Evolutionary conservation across 495 filamentous ascomycete species (phyloP).

Genomic region (Penicillium herquei): DNA sequence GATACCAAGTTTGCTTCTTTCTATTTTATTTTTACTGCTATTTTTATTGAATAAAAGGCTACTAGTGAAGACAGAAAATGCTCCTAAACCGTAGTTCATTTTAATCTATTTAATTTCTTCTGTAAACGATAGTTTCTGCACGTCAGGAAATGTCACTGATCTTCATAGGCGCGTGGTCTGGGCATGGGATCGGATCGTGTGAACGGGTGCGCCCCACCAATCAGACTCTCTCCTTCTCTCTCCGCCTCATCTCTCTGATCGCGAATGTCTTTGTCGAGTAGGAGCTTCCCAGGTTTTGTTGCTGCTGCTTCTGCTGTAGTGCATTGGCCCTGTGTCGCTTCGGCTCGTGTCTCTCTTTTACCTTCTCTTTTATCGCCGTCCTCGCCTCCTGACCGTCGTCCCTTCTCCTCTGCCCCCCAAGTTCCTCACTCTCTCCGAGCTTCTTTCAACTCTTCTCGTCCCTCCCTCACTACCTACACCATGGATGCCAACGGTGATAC

Average conservation of each 20-base stretch:
- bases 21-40: too few relatives aligned
- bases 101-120: neutral
- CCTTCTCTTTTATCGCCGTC: neutral
- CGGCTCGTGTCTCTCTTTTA: conserved; percentile 1
- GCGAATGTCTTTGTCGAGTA: conserved; percentile 20
- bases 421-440: conserved; percentile 4
- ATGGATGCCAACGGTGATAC: conserved; percentile 56
- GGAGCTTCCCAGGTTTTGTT: conserved; percentile 7
- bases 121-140: neutral
- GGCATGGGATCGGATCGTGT: conserved; percentile 21
- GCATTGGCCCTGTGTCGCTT: conserved; percentile 8
- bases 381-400: neutral
- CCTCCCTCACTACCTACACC: conserved; percentile 13
- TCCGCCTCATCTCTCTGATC: conserved; percentile 15
- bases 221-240: conserved; percentile 9
- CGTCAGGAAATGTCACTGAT: neutral
- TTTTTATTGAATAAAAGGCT: too few relatives aligned
- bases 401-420: conserved; percentile 1
- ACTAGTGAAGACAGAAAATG: too few relatives aligned
- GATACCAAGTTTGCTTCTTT: too few relatives aligned
- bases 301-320: conserved; percentile 7
- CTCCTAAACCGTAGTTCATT: neutral
- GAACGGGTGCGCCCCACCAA: conserved; percentile 14
- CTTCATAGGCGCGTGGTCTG: conserved; percentile 15
- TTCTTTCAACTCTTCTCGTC: conserved; percentile 10